Percentiles rank a stretch among this genome's conserved stretches.
phyloP scores from a whole-genome alignment of 2,329 filamentous ascomycete genomes.

The Thermothelomyces thermophilus region DNA sequence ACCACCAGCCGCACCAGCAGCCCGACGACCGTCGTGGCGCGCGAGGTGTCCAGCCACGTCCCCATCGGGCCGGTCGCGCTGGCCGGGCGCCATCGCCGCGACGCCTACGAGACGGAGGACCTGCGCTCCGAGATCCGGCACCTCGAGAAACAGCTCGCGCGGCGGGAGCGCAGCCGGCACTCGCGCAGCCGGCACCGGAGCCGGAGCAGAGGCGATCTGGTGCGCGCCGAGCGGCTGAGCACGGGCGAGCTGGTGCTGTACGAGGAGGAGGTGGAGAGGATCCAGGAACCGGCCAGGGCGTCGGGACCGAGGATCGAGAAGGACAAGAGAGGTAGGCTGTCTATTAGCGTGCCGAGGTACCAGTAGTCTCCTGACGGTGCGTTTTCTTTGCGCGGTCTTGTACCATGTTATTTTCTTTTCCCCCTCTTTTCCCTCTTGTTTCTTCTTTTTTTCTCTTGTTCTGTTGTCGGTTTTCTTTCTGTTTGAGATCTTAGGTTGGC shows the following conservation, averaged over 20 bases:
- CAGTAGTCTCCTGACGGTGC: conserved; percentile 39
- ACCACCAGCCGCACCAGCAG: conserved; percentile 27
- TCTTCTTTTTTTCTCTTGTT: conserved; percentile 16
- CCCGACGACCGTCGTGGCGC: conserved; percentile 35
- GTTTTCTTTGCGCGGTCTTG: conserved; percentile 16
- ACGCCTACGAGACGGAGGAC: conserved; percentile 42
- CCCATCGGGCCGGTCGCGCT: conserved; percentile 34
- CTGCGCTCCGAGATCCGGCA: conserved; percentile 66
- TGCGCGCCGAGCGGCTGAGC: conserved; percentile 50
- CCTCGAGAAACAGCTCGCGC: conserved; percentile 57
- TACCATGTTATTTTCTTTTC: neutral
- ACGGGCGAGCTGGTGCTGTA: conserved; percentile 60
- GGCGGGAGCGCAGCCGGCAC: conserved; percentile 23
- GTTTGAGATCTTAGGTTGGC: no score
- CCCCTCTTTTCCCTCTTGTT: neutral
- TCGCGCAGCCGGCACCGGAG: conserved; percentile 4
- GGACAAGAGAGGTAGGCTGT: conserved; percentile 94
- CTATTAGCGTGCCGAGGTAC: conserved; percentile 71
- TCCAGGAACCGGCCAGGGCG: conserved; percentile 43
- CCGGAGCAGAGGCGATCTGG: conserved; percentile 41
- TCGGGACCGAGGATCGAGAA: conserved; percentile 65
- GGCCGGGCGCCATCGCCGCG: conserved; percentile 4
- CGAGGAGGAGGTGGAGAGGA: conserved; percentile 51
- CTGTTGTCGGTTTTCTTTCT: no score
- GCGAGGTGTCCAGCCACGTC: conserved; percentile 33